Evolutionary conservation across 139 green algal genomes (phyloP).

Genomic region (Cymbomonas tetramitiformis): DNA sequence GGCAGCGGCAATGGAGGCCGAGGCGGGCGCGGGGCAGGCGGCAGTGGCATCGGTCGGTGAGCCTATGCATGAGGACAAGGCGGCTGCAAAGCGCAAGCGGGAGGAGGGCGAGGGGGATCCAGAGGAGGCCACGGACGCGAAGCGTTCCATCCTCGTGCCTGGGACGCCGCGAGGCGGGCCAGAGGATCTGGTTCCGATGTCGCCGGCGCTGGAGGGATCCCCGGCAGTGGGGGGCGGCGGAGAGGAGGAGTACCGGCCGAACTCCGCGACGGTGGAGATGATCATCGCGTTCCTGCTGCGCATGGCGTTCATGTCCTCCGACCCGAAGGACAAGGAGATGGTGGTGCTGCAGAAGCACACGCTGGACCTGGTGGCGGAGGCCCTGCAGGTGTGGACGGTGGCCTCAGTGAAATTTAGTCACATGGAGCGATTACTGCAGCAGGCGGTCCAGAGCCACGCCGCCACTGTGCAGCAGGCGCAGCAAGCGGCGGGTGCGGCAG

Average conservation of each 20-base stretch:
- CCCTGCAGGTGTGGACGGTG: slow-evolving; percentile 36
- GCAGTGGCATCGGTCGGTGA: too few relatives aligned
- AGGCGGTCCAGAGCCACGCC: slow-evolving; percentile 16
- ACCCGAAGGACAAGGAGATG: slow-evolving; percentile 37
- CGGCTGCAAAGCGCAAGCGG: too few relatives aligned
- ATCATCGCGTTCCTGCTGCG: slow-evolving; percentile 79
- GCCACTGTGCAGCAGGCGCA: neutral
- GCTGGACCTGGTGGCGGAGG: slow-evolving; percentile 28
- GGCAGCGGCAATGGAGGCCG: too few relatives aligned
- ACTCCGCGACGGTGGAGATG: slow-evolving; percentile 52
- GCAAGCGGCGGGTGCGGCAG: too few relatives aligned
- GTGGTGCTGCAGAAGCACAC: slow-evolving; percentile 33
- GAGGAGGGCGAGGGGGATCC: too few relatives aligned
- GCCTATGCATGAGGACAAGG: too few relatives aligned
- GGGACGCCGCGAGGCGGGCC: too few relatives aligned
- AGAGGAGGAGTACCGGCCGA: slow-evolving; percentile 37
- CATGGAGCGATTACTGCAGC: slow-evolving; percentile 41
- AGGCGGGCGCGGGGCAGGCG: too few relatives aligned
- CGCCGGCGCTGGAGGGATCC: neutral
- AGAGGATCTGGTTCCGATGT: too few relatives aligned
- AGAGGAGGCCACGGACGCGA: too few relatives aligned
- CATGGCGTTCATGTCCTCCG: slow-evolving; percentile 50
- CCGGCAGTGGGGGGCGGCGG: too few relatives aligned
- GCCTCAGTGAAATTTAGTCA: slow-evolving; percentile 52
- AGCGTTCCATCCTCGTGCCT: too few relatives aligned